A percentile compares a stretch with the other conserved stretches of the same genome.
These are phyloP conservation scores for Trametes versicolor DNA, from an alignment of 1,284 basidiomycete genomes.

Conservation along the genomic window DNA sequence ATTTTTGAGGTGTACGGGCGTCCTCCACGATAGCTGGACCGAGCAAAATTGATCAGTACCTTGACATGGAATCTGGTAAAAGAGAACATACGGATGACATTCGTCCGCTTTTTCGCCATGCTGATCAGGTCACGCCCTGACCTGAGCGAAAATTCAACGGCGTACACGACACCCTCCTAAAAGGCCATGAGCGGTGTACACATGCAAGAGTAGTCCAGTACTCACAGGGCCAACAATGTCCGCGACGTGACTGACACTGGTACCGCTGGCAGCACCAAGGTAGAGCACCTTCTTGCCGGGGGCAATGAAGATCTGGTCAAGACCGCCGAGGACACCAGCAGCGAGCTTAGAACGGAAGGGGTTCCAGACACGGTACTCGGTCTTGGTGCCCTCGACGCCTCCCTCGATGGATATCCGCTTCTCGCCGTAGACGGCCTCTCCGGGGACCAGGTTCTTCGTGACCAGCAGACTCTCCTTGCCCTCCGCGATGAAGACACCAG, in stretches of 20 bases:
- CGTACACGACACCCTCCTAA: constrained; percentile 96
- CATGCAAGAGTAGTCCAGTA: constrained; percentile 12
- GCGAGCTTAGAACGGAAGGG: constrained; percentile 98
- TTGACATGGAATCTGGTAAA: not conserved
- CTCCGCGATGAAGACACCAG: constrained; percentile 94
- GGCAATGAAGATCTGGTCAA: constrained; percentile 94
- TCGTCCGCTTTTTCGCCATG: constrained; percentile 99
- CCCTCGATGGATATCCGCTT: constrained; percentile 92
- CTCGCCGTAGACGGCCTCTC: constrained; percentile 98
- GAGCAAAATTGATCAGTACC: constrained; percentile 10
- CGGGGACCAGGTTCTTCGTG: constrained; percentile 97
- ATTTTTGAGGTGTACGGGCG: constrained; percentile 94
- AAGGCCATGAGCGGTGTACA: not conserved
- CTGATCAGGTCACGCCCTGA: constrained; percentile 98
- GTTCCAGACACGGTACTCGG: constrained; percentile 99
- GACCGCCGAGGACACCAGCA: constrained; percentile 95
- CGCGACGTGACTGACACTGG: constrained; percentile 98
- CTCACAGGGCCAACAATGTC: constrained; percentile 96
- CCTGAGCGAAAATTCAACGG: constrained; percentile 97
- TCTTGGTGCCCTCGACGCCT: constrained; percentile 85
- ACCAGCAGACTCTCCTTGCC: constrained; percentile 98
- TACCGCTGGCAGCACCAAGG: constrained; percentile 96
- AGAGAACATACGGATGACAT: constrained; percentile 89
- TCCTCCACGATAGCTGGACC: constrained; percentile 93
- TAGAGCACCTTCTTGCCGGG: constrained; percentile 98